These are phyloP conservation scores for Hemileia vastatrix DNA, from an alignment of 1,284 basidiomycete species.

Conservation along the genomic window DNA sequence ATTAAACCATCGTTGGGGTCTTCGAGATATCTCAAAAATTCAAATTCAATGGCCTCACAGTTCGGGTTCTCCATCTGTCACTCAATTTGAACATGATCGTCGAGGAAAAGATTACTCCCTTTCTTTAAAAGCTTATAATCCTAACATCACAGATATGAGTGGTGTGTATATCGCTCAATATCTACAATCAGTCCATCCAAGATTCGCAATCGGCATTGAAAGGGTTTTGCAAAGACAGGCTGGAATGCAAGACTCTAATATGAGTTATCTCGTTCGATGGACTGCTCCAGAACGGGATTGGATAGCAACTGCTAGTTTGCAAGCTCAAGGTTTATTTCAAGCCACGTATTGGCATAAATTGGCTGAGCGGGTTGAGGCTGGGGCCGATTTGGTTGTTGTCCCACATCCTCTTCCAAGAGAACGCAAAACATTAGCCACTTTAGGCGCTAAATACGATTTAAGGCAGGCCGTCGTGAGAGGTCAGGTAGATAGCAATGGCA, in stretches of 20 bases:
- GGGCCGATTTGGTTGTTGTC: conserved; percentile 79
- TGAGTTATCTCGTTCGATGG: conserved; percentile 78
- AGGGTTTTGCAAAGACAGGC: conserved; percentile 72
- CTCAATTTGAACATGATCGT: conserved; percentile 86
- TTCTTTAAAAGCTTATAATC: conserved; percentile 86
- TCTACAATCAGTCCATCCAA: conserved; percentile 88
- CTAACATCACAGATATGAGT: conserved; percentile 71
- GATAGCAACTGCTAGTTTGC: conserved; percentile 87
- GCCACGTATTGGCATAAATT: conserved; percentile 95
- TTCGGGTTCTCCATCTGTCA: conserved; percentile 54
- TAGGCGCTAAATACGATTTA: conserved; percentile 95
- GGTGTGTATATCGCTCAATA: conserved; percentile 91
- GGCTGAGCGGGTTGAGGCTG: conserved; percentile 96
- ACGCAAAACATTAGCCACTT: conserved; percentile 79
- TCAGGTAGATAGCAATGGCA: conserved; percentile 83
- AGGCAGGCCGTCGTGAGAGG: conserved; percentile 84
- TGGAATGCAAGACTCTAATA: conserved; percentile 60
- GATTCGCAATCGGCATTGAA: conserved; percentile 82
- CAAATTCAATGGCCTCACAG: conserved; percentile 63
- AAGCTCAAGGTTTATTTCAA: conserved; percentile 69
- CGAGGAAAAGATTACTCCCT: conserved; percentile 77
- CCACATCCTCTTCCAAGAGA: conserved; percentile 57
- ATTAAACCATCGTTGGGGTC: conserved; percentile 79
- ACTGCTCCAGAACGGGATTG: conserved; percentile 53
- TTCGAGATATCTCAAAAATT: conserved; percentile 69